These are phyloP conservation scores for Metschnikowia vanudenii DNA, from an alignment of 805 yeast genomes.

Conservation along the genomic window DNA sequence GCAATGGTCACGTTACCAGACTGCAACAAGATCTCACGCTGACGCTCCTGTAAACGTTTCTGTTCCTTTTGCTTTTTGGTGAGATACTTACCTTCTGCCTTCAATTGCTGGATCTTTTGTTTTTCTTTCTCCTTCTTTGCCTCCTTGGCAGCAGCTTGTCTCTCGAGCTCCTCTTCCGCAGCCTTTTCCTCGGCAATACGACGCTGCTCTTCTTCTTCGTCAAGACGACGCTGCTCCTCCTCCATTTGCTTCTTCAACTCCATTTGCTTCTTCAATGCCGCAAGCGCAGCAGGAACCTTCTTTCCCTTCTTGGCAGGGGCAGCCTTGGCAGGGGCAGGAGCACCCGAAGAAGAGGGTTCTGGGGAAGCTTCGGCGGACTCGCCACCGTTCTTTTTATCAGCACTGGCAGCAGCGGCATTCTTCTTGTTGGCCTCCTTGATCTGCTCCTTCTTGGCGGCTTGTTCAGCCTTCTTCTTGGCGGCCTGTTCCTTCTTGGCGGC, in stretches of 20 bases:
- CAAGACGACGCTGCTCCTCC: conserved; percentile 71
- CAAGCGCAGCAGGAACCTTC: conserved; percentile 86
- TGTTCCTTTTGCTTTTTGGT: conserved; percentile 96
- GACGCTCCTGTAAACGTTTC: conserved; percentile 78
- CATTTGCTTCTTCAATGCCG: conserved; percentile 85
- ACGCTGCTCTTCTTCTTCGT: conserved; percentile 61
- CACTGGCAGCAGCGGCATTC: conserved; percentile 39
- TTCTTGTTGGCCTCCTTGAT: conserved; percentile 48
- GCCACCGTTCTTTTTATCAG: conserved; percentile 20
- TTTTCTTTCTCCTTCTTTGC: conserved; percentile 85
- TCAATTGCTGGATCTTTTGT: conserved; percentile 83
- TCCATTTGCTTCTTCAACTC: conserved; percentile 86
- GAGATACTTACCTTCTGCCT: conserved; percentile 92
- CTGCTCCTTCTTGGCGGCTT: conserved; percentile 57
- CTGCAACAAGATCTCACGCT: conserved; percentile 80
- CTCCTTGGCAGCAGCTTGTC: conserved; percentile 54
- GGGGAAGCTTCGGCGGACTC: conserved; percentile 27
- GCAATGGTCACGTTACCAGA: conserved; percentile 72
- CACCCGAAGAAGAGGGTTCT: conserved; percentile 36
- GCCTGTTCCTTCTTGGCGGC: conserved; percentile 88
- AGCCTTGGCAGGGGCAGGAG: conserved; percentile 35
- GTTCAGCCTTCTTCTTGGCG: conserved; percentile 75
- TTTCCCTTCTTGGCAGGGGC: conserved; percentile 50
- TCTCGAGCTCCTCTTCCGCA: conserved; percentile 62
- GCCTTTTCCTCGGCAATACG: conserved; percentile 51